Base-by-base conservation (phyloP, 441 rosid genomes). In the Metrosideros polymorpha region DNA sequence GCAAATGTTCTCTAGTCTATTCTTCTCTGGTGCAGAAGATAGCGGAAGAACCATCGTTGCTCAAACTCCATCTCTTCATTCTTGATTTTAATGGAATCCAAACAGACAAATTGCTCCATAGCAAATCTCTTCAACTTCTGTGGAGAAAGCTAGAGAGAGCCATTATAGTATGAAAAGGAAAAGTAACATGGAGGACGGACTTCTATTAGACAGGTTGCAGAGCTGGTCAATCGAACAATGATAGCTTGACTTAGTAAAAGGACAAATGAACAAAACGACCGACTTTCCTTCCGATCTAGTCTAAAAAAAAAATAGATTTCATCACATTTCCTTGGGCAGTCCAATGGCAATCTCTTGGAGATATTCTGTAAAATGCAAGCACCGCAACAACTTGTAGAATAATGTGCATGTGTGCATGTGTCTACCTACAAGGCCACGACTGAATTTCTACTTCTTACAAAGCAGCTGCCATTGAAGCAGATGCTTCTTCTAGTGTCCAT, bases 401-500 rank as follows among this genome's bases (percentile, higher is more conserved):
- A n/a, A n/a, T n/a, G n/a, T n/a, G n/a, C n/a, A n/a, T n/a, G 32
- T 63, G 76, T 32, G 76, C 22, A 10, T 32, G 76, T 18, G 76
- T 25, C 76, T 32, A 32, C 42, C 76, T 32, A 32, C 75, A 61
- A 30, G 75, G 39, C 42, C 22, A 61, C n/a, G n/a, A n/a, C 25
- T 61, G 43, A 66, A 92, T 90, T 83, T 95, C 97, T 32, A 88
- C 94, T 54, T 89, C 95, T 91, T 92, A 95, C 85, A 94, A 53
- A 7, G 97, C 98, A 59, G 98, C 98, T 83, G 97, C 91, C 96
- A 97, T 93, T 47, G 96, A 93, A 86, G 99, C 98, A 2, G 98
- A 96, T 85, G 99, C 98, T 90, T 97, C 98, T 91, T 96, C 98
- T 32, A 96, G 93, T 14, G 98, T 95, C 75, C 99, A 93, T 91